Evolutionary conservation across 768 basidiomycete genomes (phyloP).

Genomic region (Lentinula edodes): DNA sequence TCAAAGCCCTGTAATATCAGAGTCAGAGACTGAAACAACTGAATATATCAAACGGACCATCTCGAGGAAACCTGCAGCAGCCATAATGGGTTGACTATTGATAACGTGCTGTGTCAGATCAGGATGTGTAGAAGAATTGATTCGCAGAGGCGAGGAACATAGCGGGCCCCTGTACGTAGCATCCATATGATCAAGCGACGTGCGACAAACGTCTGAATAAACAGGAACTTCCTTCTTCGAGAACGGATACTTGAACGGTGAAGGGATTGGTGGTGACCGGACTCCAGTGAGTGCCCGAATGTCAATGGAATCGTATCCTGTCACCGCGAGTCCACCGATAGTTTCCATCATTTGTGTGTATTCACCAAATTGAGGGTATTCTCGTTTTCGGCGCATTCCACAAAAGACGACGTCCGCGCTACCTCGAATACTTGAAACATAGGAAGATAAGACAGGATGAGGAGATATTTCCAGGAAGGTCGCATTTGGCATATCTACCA

Average conservation of each 20-base stretch:
- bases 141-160: constrained; percentile 1
- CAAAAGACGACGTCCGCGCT: constrained; percentile 10
- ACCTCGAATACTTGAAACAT: constrained; percentile 14
- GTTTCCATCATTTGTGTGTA: constrained; percentile 12
- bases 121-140: constrained; percentile 25
- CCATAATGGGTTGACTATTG: constrained; percentile 32
- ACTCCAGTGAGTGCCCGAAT: constrained; percentile 17
- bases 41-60: constrained; percentile 15
- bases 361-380: constrained; percentile 12
- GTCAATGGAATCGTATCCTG: constrained; percentile 18
- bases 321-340: constrained; percentile 15
- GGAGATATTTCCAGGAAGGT: constrained; percentile 22
- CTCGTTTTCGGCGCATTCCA: constrained; percentile 14
- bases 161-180: neutral
- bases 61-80: constrained; percentile 27
- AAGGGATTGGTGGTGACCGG: neutral
- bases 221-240: constrained; percentile 14
- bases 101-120: constrained; percentile 33
- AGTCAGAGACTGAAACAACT: neutral
- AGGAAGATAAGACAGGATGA: constrained; percentile 22
- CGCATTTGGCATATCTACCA: constrained; percentile 8
- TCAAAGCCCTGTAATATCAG: constrained; percentile 16
- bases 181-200: neutral
- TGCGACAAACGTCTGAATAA: constrained; percentile 6
- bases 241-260: constrained; percentile 18